These are phyloP conservation scores for Orbilia ellipsospora DNA, from an alignment of 2,329 filamentous ascomycete genomes.

Conservation along the genomic window DNA sequence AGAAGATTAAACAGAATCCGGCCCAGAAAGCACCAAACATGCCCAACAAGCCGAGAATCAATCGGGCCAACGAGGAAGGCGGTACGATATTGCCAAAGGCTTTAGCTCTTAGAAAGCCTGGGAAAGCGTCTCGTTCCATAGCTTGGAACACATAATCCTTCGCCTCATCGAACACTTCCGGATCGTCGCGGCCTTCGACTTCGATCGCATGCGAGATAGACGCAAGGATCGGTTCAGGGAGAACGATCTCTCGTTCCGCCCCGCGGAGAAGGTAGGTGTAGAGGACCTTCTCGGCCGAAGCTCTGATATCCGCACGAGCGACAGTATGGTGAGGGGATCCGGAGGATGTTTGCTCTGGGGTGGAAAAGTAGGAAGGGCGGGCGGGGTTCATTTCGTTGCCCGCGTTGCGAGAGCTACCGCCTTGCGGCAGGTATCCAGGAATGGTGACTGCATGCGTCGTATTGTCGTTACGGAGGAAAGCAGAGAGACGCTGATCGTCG, in stretches of 20 bases:
- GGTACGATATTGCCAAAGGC: constrained; percentile 95
- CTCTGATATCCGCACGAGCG: constrained; percentile 86
- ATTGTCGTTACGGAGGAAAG: constrained; percentile 77
- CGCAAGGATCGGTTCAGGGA: constrained; percentile 86
- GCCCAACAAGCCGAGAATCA: constrained; percentile 84
- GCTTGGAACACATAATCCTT: constrained; percentile 99
- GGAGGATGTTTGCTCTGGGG: constrained; percentile 73
- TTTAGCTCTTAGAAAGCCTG: constrained; percentile 93
- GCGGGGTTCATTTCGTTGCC: constrained; percentile 60
- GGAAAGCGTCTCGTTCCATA: constrained; percentile 99
- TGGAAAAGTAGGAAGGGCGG: constrained; percentile 72
- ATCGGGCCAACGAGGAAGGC: constrained; percentile 83
- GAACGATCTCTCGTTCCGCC: constrained; percentile 94
- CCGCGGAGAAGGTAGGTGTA: constrained; percentile 95
- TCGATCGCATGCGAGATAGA: constrained; percentile 90
- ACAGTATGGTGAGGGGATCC: constrained; percentile 86
- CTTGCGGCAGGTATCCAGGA: constrained; percentile 61
- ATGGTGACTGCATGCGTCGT: constrained; percentile 65
- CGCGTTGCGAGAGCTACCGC: constrained; percentile 68
- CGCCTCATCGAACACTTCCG: constrained; percentile 94
- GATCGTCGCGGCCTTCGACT: constrained; percentile 89
- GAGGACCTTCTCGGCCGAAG: constrained; percentile 97
- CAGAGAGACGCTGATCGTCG: constrained; percentile 89
- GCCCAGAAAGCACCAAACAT: constrained; percentile 96
- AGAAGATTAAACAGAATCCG: constrained; percentile 90